Evolutionary conservation across 108 stramenopile genomes (phyloP).

Genomic region (Epithemia pelagica): DNA sequence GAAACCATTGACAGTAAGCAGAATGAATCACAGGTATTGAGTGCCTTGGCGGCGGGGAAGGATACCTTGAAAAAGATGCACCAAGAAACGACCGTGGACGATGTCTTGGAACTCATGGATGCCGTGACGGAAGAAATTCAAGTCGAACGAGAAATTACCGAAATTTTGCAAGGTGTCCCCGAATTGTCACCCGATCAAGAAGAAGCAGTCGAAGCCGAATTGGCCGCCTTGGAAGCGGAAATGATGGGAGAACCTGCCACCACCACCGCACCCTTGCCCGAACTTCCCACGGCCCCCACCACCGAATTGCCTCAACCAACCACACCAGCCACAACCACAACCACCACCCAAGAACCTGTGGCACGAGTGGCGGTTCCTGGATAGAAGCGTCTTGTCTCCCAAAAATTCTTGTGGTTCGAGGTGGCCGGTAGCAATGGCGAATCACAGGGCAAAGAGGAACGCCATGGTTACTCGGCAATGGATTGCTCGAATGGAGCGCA

Average conservation of each 20-base stretch:
- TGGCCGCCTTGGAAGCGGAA: conserved; percentile 30
- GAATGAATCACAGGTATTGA: conserved; percentile 66
- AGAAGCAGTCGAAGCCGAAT: conserved; percentile 40
- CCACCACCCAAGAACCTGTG: background rate
- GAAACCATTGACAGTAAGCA: conserved; percentile 79
- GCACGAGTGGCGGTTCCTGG: conserved; percentile 3
- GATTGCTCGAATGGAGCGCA: no score
- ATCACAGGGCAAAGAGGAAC: no score
- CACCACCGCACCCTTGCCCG: background rate
- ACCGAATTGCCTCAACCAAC: conserved; percentile 9
- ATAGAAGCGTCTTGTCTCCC: no score
- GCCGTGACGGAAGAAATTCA: conserved; percentile 77
- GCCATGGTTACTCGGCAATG: no score
- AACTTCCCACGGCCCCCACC: conserved; percentile 17
- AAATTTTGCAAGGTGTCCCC: conserved; percentile 35
- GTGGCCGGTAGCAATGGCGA: no score
- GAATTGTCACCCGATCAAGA: conserved; percentile 34
- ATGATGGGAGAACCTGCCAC: conserved; percentile 10
- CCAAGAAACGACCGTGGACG: conserved; percentile 79
- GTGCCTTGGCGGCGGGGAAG: conserved; percentile 69
- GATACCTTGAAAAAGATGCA: conserved; percentile 84
- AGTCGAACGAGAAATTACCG: conserved; percentile 73
- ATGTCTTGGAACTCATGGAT: conserved; percentile 89
- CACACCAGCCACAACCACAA: background rate
- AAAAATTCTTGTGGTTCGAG: no score